phyloP scores from a whole-genome alignment of 768 basidiomycete species.

The Pisolithus sp. region DNA sequence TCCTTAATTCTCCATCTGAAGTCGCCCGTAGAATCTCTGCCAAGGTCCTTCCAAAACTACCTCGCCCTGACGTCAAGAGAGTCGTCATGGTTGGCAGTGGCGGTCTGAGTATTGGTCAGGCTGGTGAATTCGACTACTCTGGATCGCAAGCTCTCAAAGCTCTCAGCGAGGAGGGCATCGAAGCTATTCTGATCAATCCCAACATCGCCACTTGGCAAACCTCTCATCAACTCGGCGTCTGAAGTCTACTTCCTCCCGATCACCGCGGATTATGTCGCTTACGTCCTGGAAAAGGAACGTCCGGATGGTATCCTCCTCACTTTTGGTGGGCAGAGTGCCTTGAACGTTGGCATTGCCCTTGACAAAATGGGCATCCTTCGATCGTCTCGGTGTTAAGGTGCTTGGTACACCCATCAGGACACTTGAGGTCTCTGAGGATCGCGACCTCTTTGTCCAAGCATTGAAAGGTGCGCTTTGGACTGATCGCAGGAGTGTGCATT shows the following conservation, averaged over 20 bases:
- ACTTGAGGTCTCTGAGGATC: conserved; percentile 94
- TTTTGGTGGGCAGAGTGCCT: conserved; percentile 95
- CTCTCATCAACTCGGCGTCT: conserved; percentile 90
- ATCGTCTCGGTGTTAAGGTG: conserved; percentile 87
- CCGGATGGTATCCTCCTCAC: conserved; percentile 97
- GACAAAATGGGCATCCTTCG: conserved; percentile 95
- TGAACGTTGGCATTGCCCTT: conserved; percentile 95
- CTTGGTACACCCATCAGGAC: conserved; percentile 94
- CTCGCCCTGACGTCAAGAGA: conserved; percentile 86
- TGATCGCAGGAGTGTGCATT: background rate
- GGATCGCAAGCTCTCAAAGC: conserved; percentile 99
- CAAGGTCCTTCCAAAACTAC: conserved; percentile 86
- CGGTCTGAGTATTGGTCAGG: conserved; percentile 95
- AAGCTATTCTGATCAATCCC: conserved; percentile 94
- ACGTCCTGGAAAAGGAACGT: conserved; percentile 96
- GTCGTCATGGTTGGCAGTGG: conserved; percentile 96
- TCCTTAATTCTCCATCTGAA: conserved; percentile 91
- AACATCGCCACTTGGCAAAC: conserved; percentile 99
- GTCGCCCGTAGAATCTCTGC: conserved; percentile 91
- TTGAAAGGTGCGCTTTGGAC: conserved; percentile 67
- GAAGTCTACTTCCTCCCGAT: conserved; percentile 98
- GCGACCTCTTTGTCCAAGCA: conserved; percentile 92
- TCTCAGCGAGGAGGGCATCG: conserved; percentile 89
- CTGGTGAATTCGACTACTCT: conserved; percentile 99
- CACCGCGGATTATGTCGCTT: conserved; percentile 96